Evolutionary conservation across 164 flowering plant species (phyloP).

Genomic region (Macadamia tetraphylla): DNA sequence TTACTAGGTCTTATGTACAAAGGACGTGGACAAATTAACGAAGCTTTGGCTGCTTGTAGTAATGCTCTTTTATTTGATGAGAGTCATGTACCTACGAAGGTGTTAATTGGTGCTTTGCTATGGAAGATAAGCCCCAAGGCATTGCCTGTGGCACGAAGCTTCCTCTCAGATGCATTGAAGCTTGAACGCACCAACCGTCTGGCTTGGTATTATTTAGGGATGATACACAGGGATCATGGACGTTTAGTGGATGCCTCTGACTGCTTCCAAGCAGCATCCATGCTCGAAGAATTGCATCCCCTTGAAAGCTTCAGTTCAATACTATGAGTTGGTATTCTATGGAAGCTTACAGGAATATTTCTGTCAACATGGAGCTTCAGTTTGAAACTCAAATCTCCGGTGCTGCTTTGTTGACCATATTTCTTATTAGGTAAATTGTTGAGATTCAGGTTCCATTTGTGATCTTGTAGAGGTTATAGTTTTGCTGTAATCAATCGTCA

Average conservation of each 20-base stretch:
- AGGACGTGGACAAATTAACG: constrained; percentile 43
- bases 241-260: constrained; percentile 79
- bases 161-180: constrained; percentile 85
- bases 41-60: constrained; percentile 48
- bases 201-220: constrained; percentile 88
- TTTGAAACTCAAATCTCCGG: neutral
- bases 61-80: constrained; percentile 56
- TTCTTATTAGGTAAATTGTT: neutral
- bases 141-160: constrained; percentile 70
- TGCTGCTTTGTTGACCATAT: neutral
- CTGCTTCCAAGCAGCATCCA: constrained; percentile 90
- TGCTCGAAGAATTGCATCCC: constrained; percentile 95
- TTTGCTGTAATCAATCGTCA: neutral
- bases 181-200: constrained; percentile 75
- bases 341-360: neutral
- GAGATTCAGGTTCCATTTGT: neutral
- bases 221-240: constrained; percentile 74
- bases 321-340: constrained; percentile 16
- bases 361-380: neutral
- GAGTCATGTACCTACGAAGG: constrained; percentile 57
- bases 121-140: constrained; percentile 45
- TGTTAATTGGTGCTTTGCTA: constrained; percentile 52
- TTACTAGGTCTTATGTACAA: constrained; percentile 55
- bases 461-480: neutral
- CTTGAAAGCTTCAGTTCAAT: constrained; percentile 71